phyloP scores from a whole-genome alignment of 2,329 filamentous ascomycete genomes.

The Botrytis porri region DNA sequence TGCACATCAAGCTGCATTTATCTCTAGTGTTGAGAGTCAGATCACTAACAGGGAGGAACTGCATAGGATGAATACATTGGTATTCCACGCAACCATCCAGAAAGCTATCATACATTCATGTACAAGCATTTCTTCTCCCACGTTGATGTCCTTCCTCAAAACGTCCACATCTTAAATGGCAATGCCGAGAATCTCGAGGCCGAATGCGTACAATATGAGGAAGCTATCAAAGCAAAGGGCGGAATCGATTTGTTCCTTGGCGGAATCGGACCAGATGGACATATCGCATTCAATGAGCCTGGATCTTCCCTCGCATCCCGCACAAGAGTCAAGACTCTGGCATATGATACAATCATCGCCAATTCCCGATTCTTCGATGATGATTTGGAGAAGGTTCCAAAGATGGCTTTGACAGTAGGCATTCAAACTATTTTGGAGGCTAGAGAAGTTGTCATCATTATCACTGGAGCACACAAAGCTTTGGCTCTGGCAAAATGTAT shows the following conservation, averaged over 20 bases:
- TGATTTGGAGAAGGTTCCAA: constrained; percentile 70
- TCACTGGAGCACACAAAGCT: constrained; percentile 77
- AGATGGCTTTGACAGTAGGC: constrained; percentile 80
- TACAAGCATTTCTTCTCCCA: constrained; percentile 88
- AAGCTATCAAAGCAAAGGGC: constrained; percentile 68
- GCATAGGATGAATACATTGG: constrained; percentile 79
- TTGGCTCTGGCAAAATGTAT: constrained; percentile 76
- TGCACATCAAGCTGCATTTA: constrained; percentile 2
- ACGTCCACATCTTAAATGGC: constrained; percentile 82
- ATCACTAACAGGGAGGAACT: constrained; percentile 2
- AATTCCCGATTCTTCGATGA: constrained; percentile 83
- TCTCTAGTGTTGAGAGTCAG: neutral
- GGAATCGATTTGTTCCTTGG: constrained; percentile 85
- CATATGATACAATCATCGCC: constrained; percentile 81
- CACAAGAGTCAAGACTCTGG: constrained; percentile 81
- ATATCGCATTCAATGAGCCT: constrained; percentile 89
- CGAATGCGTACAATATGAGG: constrained; percentile 78
- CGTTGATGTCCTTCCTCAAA: constrained; percentile 75
- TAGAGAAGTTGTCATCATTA: constrained; percentile 78
- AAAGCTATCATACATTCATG: constrained; percentile 91
- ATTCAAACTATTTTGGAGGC: constrained; percentile 81
- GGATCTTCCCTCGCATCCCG: constrained; percentile 74
- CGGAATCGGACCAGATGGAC: constrained; percentile 81
- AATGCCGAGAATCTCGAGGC: constrained; percentile 72
- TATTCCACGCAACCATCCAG: constrained; percentile 75